These are phyloP conservation scores for Penicillium occitanis DNA, from an alignment of 2,329 filamentous ascomycete species.

Conservation along the genomic window DNA sequence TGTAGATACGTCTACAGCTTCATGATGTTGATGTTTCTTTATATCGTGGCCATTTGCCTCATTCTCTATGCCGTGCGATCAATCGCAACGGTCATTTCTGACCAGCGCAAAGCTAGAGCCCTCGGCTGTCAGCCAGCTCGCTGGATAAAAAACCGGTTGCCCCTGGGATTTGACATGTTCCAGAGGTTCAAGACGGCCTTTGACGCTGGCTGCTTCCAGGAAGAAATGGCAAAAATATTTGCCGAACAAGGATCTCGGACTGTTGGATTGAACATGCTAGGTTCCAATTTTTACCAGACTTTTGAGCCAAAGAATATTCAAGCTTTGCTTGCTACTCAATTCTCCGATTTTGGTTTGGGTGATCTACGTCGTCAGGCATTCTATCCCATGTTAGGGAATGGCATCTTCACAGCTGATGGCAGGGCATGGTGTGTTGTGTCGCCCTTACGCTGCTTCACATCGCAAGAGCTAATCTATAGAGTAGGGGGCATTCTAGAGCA, in stretches of 20 bases:
- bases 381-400: conserved; percentile 24
- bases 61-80: background rate
- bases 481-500: conserved; percentile 64
- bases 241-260: conserved; percentile 1
- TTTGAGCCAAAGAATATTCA: conserved; percentile 66
- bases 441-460: conserved; percentile 45
- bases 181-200: background rate
- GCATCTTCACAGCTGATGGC: conserved; percentile 72
- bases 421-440: conserved; percentile 59
- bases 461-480: conserved; percentile 48
- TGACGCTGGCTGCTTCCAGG: conserved; percentile 8
- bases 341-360: conserved; percentile 80
- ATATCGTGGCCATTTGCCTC: background rate
- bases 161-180: background rate
- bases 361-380: conserved; percentile 66
- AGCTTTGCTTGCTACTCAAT: conserved; percentile 79
- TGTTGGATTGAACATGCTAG: background rate
- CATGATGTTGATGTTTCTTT: background rate
- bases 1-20: background rate
- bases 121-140: conserved; percentile 1
- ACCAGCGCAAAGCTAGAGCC: conserved; percentile 6
- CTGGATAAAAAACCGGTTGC: conserved; percentile 8
- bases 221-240: conserved; percentile 9
- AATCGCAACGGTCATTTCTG: background rate
- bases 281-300: conserved; percentile 26